Conservation (phyloP, 257 asterid species). For the Rubia yunnanensis region DNA sequence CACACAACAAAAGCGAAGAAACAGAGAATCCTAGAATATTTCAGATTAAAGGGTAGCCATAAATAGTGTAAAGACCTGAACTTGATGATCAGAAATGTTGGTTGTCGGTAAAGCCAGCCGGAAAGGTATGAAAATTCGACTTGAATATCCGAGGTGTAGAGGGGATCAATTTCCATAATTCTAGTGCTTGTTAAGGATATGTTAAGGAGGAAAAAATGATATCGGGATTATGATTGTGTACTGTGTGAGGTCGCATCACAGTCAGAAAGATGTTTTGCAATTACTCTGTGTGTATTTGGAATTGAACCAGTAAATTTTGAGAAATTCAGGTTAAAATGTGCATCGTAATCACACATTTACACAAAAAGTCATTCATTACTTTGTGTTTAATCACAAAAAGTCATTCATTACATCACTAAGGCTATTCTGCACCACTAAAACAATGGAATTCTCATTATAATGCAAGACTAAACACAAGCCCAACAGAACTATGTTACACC, state of each 20-base stretch:
- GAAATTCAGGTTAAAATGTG: no score
- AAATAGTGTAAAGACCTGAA: constrained; percentile 13
- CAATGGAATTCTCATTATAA: no score
- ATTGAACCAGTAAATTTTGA: no score
- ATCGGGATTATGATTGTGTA: not conserved
- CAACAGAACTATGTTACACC: not conserved
- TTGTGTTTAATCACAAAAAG: no score
- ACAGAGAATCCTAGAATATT: constrained; percentile 9
- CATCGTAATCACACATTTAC: no score
- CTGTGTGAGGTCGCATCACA: constrained; percentile 15
- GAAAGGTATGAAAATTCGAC: constrained; percentile 30
- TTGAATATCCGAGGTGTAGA: constrained; percentile 22
- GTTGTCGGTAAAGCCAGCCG: constrained; percentile 18
- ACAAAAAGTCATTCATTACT: no score
- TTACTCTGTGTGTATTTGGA: not conserved
- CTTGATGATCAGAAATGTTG: constrained; percentile 9
- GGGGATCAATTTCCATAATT: constrained; percentile 31
- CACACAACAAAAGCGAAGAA: constrained; percentile 4
- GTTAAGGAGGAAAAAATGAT: constrained; percentile 33
- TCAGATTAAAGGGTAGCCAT: not conserved
- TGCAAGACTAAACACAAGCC: not conserved
- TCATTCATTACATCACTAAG: not conserved
- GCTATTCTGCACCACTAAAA: not conserved
- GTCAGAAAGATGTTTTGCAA: not conserved
- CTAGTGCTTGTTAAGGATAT: constrained; percentile 19